phyloP scores from a whole-genome alignment of 1,139 yeast species.

The Kodamaea sp. region DNA sequence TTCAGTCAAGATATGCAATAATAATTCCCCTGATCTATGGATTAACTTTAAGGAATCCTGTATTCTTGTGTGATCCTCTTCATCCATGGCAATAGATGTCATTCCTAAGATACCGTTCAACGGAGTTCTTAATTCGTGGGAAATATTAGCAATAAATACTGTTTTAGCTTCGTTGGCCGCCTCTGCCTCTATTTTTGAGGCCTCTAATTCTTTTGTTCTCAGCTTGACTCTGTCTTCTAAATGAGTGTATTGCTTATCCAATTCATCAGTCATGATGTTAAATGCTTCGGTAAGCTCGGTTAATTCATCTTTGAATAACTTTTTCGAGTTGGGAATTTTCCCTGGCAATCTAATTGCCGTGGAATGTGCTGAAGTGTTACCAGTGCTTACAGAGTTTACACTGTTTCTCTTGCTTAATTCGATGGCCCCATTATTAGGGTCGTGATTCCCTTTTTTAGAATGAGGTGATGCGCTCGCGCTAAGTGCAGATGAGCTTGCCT shows the following conservation, averaged over 20 bases:
- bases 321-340: constrained; percentile 55
- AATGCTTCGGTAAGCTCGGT: constrained; percentile 87
- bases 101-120: constrained; percentile 93
- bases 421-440: not conserved
- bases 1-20: constrained; percentile 85
- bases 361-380: constrained; percentile 33
- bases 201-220: constrained; percentile 85
- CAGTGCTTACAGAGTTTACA: constrained; percentile 29
- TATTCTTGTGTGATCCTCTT: constrained; percentile 63
- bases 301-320: constrained; percentile 78
- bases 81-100: constrained; percentile 93
- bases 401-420: constrained; percentile 21
- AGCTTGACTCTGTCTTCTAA: constrained; percentile 87
- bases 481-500: constrained; percentile 2
- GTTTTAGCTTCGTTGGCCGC: constrained; percentile 94
- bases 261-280: constrained; percentile 86
- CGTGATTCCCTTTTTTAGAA: not conserved
- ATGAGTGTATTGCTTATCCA: constrained; percentile 78
- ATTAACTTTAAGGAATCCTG: constrained; percentile 71
- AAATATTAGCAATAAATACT: constrained; percentile 90
- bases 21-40: constrained; percentile 82
- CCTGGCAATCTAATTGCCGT: constrained; percentile 48
- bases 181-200: constrained; percentile 87
- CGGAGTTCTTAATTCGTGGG: constrained; percentile 94
- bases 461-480: not conserved